These are phyloP conservation scores for Bolboschoenus planiculmis DNA, from an alignment of 176 grass and related monocot species.

Conservation along the genomic window DNA sequence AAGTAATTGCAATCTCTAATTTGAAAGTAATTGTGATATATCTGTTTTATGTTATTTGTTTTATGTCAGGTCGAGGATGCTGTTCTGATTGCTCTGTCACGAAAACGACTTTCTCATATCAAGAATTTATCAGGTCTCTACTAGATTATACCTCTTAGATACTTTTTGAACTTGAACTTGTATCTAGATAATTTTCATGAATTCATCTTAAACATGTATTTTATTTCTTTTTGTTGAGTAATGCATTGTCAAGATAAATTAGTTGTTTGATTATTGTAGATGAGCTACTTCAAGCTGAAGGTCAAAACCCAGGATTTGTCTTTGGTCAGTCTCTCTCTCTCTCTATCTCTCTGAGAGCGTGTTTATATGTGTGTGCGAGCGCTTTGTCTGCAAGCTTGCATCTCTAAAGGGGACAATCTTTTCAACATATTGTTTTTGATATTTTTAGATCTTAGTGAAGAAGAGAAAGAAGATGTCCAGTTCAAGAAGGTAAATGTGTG, in stretches of 20 bases:
- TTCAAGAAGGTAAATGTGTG: constrained; percentile 84
- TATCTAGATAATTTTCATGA: constrained; percentile 23
- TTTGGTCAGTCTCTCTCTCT: constrained; percentile 50
- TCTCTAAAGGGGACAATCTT: constrained; percentile 6
- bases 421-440: constrained; percentile 18
- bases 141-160: constrained; percentile 56
- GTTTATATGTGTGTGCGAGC: neutral
- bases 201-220: constrained; percentile 13
- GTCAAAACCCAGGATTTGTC: constrained; percentile 44
- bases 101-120: constrained; percentile 42
- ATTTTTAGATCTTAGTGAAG: constrained; percentile 68
- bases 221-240: neutral
- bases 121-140: constrained; percentile 73
- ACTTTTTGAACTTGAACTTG: constrained; percentile 15
- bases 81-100: constrained; percentile 71
- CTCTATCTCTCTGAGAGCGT: neutral
- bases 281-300: constrained; percentile 42
- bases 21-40: constrained; percentile 16
- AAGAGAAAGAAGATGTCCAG: constrained; percentile 68
- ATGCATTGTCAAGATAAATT: neutral
- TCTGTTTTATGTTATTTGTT: constrained; percentile 29
- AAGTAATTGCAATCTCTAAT: constrained; percentile 8
- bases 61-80: constrained; percentile 89
- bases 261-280: constrained; percentile 21
- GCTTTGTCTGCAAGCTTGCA: neutral